Evolutionary conservation across 2,329 filamentous ascomycete species (phyloP), one percentile per base, ranked within the genome.

Genomic region (Diaporthe destruens): DNA sequence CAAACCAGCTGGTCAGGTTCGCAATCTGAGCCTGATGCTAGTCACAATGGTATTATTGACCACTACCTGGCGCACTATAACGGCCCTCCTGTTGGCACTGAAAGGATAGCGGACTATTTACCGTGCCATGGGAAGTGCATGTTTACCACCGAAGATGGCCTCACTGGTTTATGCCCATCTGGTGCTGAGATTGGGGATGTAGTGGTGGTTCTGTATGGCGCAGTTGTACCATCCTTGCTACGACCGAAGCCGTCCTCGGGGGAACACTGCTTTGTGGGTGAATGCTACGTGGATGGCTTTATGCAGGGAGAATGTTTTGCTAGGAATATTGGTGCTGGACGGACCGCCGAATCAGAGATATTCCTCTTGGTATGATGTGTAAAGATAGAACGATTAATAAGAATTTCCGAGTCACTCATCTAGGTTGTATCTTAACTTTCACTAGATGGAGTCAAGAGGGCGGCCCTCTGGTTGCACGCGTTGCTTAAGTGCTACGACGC

Each of bases 101-200:
- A 56, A 36, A 32, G 29, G 18, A 56, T 36, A 56, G 7, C 18
- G 29, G 54, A 56, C 18, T 56, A 11, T 36, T 32, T 56, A 18
- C 54, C 3, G 36, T 56, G 54, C 32, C 54, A 56, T 56, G 32
- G 54, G n/a, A 56, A 56, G 54, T 56, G 54, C 20, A 56, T 56
- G 32, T 56, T 56, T 36, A 56, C 29, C 32, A 56, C 54, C 20
- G 32, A 20, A 56, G 32, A 56, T 56, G 54, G 32, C 54, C 29
- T 56, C 2, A 36, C n/a, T 36, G 54, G 54, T 36, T 56, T 56
- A 36, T 56, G 54, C 54, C 54, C 54, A 14, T 36, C 54, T 36
- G 54, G 54, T 56, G 54, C 54, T 56, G 16, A 56, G 54, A 56
- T 56, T 56, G 54, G 54, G 32, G 54, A 56, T 6, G 14, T 56